phyloP scores from a whole-genome alignment of 768 basidiomycete genomes.

The Dioszegia crocea region DNA sequence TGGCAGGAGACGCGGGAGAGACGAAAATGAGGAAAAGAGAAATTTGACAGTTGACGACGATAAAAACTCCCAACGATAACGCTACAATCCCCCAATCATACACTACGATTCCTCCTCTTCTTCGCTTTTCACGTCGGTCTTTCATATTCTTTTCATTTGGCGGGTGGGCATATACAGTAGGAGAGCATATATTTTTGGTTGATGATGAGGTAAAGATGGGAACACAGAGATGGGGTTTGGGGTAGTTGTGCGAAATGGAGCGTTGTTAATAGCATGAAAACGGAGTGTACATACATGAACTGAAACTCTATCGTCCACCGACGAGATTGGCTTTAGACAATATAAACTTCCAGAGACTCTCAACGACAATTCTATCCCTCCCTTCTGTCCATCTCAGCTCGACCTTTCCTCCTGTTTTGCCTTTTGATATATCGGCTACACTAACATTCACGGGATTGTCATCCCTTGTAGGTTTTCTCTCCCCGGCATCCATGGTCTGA shows the following conservation, averaged over 20 bases:
- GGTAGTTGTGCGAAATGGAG: no score
- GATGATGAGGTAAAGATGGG: no score
- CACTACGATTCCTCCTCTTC: no score
- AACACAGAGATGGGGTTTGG: no score
- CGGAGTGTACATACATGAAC: neutral
- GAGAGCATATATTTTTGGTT: no score
- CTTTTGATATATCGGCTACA: neutral
- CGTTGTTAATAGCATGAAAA: neutral
- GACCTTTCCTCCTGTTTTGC: slow-evolving; percentile 4
- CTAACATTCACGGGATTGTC: no score
- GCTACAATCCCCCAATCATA: no score
- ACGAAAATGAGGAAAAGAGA: neutral
- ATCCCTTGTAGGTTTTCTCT: no score
- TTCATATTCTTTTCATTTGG: no score
- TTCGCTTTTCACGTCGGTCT: no score
- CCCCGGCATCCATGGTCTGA: no score
- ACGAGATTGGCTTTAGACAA: slow-evolving; percentile 28
- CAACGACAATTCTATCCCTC: slow-evolving; percentile 28
- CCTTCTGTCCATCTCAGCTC: slow-evolving; percentile 35
- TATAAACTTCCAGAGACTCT: slow-evolving; percentile 40
- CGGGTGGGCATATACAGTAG: no score
- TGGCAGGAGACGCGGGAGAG: neutral
- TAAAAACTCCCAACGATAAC: neutral
- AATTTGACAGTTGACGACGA: neutral
- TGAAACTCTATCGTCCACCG: neutral